Percentiles rank a stretch among this genome's conserved stretches.
phyloP scores from a whole-genome alignment of 1,284 basidiomycete genomes.

The Puccinia hordei region DNA sequence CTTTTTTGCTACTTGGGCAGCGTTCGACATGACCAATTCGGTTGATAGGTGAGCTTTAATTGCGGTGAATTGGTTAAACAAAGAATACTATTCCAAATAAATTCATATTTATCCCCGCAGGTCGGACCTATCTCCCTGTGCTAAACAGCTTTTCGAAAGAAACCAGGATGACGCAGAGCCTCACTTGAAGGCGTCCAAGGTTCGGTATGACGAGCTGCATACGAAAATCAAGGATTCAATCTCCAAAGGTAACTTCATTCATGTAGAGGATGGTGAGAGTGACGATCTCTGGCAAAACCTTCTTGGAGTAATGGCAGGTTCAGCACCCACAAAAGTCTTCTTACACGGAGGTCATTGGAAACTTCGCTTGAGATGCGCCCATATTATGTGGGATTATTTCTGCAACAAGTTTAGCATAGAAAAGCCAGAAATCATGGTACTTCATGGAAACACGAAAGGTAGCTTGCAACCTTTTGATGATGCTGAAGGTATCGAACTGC shows the following conservation, averaged over 20 bases:
- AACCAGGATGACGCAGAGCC: background rate
- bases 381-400: background rate
- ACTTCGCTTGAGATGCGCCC: background rate
- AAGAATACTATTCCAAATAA: background rate
- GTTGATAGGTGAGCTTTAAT: background rate
- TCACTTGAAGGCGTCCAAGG: background rate
- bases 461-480: background rate
- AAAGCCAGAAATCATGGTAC: conserved; percentile 1
- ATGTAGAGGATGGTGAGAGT: conserved; percentile 26
- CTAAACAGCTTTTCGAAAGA: background rate
- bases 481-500: background rate
- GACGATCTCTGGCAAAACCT: conserved; percentile 23
- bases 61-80: background rate
- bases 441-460: background rate
- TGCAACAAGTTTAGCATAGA: background rate
- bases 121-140: background rate
- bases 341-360: conserved; percentile 16
- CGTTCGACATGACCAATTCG: background rate
- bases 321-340: background rate
- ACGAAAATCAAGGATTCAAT: background rate
- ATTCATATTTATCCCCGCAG: background rate
- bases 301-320: background rate
- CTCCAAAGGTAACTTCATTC: background rate
- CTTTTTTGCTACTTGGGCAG: background rate
- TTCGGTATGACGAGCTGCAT: background rate